These are phyloP conservation scores for Penicillium malachiteum DNA, from an alignment of 495 filamentous ascomycete species.

Conservation along the genomic window DNA sequence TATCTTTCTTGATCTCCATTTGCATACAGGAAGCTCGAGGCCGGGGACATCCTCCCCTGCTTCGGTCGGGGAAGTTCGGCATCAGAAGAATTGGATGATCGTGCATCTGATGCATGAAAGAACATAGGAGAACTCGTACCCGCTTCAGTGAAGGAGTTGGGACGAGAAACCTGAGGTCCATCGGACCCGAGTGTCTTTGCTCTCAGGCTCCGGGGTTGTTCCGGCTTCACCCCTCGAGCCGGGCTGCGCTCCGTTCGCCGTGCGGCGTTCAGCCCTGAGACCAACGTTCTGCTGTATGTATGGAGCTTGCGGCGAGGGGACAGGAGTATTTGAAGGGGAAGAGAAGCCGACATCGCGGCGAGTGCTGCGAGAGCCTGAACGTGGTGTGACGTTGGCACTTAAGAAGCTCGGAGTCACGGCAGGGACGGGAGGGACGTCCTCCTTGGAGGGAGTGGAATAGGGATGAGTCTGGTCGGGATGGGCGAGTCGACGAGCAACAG, in stretches of 20 bases:
- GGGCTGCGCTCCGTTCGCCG: slow-evolving; percentile 42
- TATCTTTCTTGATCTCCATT: slow-evolving; percentile 47
- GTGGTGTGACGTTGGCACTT: slow-evolving; percentile 67
- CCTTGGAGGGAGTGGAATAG: slow-evolving; percentile 33
- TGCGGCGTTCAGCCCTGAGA: slow-evolving; percentile 23
- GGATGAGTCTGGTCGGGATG: slow-evolving; percentile 28
- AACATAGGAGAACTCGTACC: slow-evolving; percentile 56
- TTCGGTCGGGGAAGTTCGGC: slow-evolving; percentile 9
- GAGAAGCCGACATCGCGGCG: slow-evolving; percentile 63
- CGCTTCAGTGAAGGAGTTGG: slow-evolving; percentile 33
- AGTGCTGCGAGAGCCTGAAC: slow-evolving; percentile 64
- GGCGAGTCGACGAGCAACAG: slow-evolving; percentile 38
- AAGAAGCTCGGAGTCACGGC: slow-evolving; percentile 54
- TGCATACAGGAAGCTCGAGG: slow-evolving; percentile 59
- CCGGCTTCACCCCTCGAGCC: slow-evolving; percentile 33
- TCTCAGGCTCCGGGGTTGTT: slow-evolving; percentile 31
- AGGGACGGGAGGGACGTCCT: slow-evolving; percentile 45
- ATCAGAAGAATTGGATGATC: slow-evolving; percentile 12
- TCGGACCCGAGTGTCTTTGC: slow-evolving; percentile 40
- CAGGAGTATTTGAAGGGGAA: slow-evolving; percentile 57
- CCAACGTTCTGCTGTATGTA: slow-evolving; percentile 32
- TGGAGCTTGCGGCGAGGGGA: slow-evolving; percentile 34
- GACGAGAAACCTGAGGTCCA: slow-evolving; percentile 26
- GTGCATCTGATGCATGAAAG: slow-evolving; percentile 60
- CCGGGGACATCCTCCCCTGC: slow-evolving; percentile 28